Evolutionary conservation across 345 rosid genomes (phyloP).

Genomic region (Aethionema arabicum): DNA sequence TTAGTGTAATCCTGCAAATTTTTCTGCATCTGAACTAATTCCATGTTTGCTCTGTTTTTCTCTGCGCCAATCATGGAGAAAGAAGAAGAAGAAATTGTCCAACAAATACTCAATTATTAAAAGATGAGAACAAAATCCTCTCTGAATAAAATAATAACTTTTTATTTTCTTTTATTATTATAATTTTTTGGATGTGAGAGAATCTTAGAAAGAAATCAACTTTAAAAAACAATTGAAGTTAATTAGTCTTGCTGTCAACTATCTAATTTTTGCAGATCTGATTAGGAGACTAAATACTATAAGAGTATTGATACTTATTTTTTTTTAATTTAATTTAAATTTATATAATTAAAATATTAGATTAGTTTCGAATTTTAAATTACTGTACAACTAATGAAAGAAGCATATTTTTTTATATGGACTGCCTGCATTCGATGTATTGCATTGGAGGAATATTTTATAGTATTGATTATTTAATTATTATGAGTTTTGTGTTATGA

Average conservation of each 20-base stretch:
- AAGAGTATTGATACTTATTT: too few relatives aligned
- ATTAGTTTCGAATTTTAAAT: too few relatives aligned
- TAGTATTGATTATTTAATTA: too few relatives aligned
- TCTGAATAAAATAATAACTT: conserved; percentile 3
- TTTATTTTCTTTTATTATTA: conserved; percentile 12
- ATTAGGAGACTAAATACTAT: not conserved
- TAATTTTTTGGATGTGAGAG: conserved; percentile 25
- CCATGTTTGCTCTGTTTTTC: conserved; percentile 47
- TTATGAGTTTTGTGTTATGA: too few relatives aligned
- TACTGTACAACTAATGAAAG: too few relatives aligned
- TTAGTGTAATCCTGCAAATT: conserved; percentile 65
- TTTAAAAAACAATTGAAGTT: conserved; percentile 20
- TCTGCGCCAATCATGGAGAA: conserved; percentile 32
- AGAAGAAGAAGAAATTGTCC: conserved; percentile 14
- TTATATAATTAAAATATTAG: too few relatives aligned
- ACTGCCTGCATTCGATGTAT: too few relatives aligned
- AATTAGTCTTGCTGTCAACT: conserved; percentile 29
- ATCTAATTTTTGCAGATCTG: conserved; percentile 23
- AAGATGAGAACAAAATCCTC: conserved; percentile 30
- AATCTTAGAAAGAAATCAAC: conserved; percentile 29
- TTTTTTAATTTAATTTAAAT: too few relatives aligned
- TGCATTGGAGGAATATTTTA: too few relatives aligned
- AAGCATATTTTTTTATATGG: too few relatives aligned
- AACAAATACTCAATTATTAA: conserved; percentile 28
- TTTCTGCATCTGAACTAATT: conserved; percentile 82